Conservation (phyloP, 371 early-diverging fungal genomes). For the Syncephalastrum monosporum region DNA sequence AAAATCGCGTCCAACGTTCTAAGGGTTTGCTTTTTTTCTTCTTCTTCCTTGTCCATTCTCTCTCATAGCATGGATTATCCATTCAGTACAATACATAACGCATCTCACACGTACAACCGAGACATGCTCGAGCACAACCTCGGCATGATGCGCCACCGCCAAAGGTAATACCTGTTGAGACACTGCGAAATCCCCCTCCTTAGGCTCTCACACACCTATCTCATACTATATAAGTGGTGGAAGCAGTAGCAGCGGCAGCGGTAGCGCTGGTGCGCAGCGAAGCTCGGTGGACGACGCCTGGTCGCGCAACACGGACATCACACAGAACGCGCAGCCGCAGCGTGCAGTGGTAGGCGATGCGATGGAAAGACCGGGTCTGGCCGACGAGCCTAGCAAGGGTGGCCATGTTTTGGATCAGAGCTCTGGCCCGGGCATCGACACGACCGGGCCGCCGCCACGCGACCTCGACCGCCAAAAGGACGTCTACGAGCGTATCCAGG, state of each 20-base stretch:
- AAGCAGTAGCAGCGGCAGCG: not conserved
- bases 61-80: not conserved
- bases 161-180: no score
- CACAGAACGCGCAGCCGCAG: constrained; percentile 4
- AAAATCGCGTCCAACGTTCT: no score
- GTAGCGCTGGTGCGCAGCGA: not conserved
- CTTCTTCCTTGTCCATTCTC: not conserved
- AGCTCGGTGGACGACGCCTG: not conserved
- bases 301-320: no score
- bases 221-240: not conserved
- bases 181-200: not conserved
- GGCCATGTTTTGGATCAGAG: constrained; percentile 2
- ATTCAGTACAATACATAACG: no score
- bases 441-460: no score
- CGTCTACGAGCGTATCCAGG: no score
- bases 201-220: not conserved
- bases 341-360: constrained; percentile 14
- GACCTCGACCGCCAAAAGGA: no score
- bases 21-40: not conserved
- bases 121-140: no score
- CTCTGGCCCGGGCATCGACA: not conserved
- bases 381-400: constrained; percentile 7
- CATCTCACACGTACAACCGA: no score
- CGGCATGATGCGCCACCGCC: no score
- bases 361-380: no score